phyloP scores from a whole-genome alignment of 108 stramenopile genomes.

The Skeletonema marinoi region DNA sequence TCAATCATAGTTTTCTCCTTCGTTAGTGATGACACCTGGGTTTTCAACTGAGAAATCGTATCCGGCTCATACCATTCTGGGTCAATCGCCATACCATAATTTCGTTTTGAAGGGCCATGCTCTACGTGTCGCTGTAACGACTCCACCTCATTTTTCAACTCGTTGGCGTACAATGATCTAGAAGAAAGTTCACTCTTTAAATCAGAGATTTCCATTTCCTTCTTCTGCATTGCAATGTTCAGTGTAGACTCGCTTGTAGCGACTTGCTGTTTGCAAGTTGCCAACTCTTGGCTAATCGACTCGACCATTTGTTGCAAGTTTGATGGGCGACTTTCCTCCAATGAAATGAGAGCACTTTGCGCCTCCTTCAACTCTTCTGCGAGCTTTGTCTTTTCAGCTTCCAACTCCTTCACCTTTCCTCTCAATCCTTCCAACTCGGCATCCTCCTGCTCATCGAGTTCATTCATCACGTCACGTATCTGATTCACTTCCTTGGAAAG shows the following conservation, averaged over 20 bases:
- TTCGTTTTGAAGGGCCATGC: slow-evolving; percentile 8
- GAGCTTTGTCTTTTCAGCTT: background rate
- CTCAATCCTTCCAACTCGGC: slow-evolving; percentile 27
- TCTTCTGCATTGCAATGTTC: slow-evolving; percentile 27
- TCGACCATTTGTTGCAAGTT: slow-evolving; percentile 18
- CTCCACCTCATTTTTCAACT: slow-evolving; percentile 26
- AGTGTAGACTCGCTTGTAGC: slow-evolving; percentile 24
- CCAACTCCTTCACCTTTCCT: slow-evolving; percentile 13
- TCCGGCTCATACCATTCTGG: slow-evolving; percentile 35
- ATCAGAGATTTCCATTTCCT: slow-evolving; percentile 43
- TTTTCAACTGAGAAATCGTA: slow-evolving; percentile 33
- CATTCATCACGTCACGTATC: slow-evolving; percentile 20
- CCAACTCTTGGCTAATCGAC: slow-evolving; percentile 44
- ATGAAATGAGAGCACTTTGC: slow-evolving; percentile 57
- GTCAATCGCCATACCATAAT: slow-evolving; percentile 33
- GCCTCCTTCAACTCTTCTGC: slow-evolving; percentile 54
- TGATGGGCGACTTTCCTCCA: slow-evolving; percentile 53
- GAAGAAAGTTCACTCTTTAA: slow-evolving; percentile 31
- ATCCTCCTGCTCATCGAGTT: slow-evolving; percentile 24
- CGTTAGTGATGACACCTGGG: slow-evolving; percentile 19
- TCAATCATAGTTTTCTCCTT: slow-evolving; percentile 43
- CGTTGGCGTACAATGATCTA: slow-evolving; percentile 23
- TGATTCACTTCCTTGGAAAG: slow-evolving; percentile 24
- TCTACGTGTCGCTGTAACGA: slow-evolving; percentile 19
- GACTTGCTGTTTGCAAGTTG: slow-evolving; percentile 29